These are phyloP conservation scores for Puccinia novopanici DNA, from an alignment of 1,284 basidiomycete genomes.

Conservation along the genomic window DNA sequence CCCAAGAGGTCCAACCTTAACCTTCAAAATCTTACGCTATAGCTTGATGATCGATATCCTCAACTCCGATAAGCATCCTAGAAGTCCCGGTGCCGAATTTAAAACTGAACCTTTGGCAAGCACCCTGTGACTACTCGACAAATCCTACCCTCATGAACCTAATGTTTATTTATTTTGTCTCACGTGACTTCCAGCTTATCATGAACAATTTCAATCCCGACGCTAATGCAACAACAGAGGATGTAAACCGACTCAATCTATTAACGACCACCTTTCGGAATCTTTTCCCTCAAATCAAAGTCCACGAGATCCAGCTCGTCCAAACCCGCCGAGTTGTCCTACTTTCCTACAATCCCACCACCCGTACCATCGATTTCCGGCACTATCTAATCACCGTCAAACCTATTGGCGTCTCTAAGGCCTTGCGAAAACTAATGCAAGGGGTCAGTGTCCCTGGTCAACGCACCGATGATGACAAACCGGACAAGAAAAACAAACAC, in stretches of 20 bases:
- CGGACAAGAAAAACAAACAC: constrained; percentile 57
- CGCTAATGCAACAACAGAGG: constrained; percentile 53
- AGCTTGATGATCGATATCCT: constrained; percentile 82
- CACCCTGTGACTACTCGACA: constrained; percentile 41
- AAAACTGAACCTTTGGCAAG: constrained; percentile 79
- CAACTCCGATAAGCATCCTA: constrained; percentile 69
- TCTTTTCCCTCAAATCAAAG: constrained; percentile 80
- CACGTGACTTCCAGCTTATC: constrained; percentile 64
- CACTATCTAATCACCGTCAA: constrained; percentile 95
- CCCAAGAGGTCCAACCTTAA: constrained; percentile 90
- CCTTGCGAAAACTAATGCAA: constrained; percentile 85
- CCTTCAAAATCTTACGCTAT: constrained; percentile 88
- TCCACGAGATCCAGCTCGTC: constrained; percentile 74
- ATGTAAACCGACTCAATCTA: constrained; percentile 68
- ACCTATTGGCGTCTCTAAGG: constrained; percentile 86
- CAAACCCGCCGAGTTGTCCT: constrained; percentile 88
- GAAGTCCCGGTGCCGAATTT: constrained; percentile 79
- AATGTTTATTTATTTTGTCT: not conserved
- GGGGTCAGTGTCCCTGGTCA: constrained; percentile 64
- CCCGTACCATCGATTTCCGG: constrained; percentile 84
- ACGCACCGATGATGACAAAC: constrained; percentile 60
- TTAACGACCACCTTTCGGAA: constrained; percentile 82
- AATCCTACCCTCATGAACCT: constrained; percentile 58
- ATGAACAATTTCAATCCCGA: constrained; percentile 68
- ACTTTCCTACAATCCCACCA: constrained; percentile 83